phyloP scores from a whole-genome alignment of 768 basidiomycete genomes.

The Boletus reticuloceps region DNA sequence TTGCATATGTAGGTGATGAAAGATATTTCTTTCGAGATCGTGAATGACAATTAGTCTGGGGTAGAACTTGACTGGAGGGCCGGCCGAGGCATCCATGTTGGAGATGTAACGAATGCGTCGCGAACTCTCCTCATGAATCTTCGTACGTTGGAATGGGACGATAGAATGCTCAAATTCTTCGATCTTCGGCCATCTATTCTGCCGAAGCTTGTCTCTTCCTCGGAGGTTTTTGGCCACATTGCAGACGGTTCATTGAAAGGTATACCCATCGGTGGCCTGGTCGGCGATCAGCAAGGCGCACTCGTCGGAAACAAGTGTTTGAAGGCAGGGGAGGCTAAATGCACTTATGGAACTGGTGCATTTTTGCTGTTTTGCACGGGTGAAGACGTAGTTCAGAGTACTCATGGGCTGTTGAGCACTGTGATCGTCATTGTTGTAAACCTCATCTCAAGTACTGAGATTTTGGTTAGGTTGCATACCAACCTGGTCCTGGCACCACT shows the following conservation, averaged over 20 bases:
- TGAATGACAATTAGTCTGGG: neutral
- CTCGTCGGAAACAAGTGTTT: constrained; percentile 96
- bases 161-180: constrained; percentile 83
- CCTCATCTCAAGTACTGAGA: neutral
- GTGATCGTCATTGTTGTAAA: constrained; percentile 38
- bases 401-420: constrained; percentile 86
- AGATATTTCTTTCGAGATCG: constrained; percentile 9
- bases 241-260: constrained; percentile 64
- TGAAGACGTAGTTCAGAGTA: constrained; percentile 77
- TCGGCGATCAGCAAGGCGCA: constrained; percentile 99
- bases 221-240: constrained; percentile 87
- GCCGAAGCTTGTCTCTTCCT: constrained; percentile 85
- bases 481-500: constrained; percentile 72
- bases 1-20: constrained; percentile 66
- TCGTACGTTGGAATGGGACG: constrained; percentile 78
- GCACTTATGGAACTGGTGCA: constrained; percentile 96
- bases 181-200: constrained; percentile 73
- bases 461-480: constrained; percentile 72
- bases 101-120: constrained; percentile 95
- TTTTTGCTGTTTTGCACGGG: constrained; percentile 97
- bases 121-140: constrained; percentile 91
- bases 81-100: constrained; percentile 69
- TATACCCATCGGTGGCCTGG: constrained; percentile 85
- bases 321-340: constrained; percentile 89
- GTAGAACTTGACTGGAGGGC: constrained; percentile 84